Evolutionary conservation across 2,329 filamentous ascomycete genomes (phyloP), one percentile per base, ranked within the genome.

Genomic region (Diaporthe sp.): DNA sequence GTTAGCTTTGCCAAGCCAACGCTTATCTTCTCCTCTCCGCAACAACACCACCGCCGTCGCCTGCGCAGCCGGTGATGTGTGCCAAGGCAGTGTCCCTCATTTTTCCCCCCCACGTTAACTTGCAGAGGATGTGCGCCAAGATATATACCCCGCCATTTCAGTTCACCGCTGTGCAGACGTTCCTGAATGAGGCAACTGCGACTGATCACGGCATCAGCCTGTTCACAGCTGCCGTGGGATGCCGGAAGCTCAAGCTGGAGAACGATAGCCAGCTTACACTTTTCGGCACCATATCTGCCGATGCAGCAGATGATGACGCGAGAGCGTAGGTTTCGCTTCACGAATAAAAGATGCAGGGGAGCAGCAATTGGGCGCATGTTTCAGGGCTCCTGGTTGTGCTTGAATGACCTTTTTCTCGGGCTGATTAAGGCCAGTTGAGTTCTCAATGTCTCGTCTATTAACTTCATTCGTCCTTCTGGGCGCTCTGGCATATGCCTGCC

Each of bases 151-250:
- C 62, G 62, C 62, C 28, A 68, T 68, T 51, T 22, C 28, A 51
- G 62, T 68, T 53, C 44, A 22, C n/a, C 46, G 62, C 46, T 34
- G 62, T 53, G 28, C 62, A 39, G 37, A 19, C 31, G 62, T 68
- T 37, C 62, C 62, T 68, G 44, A 68, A 68, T 68, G 62, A 37
- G 62, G 62, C 62, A 68, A 31, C 62, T 68, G 46, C 62, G 19
- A n/a, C 44, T 51, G 28, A 68, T 68, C 62, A 51, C 62, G 62
- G 37, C 44, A 68, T 28, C 46, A 25, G 22, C 13, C 28, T 53
- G n/a, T n/a, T 25, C 25, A 19, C 46, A 39, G 46, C 62, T 68
- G 37, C 37, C 44, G 25, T 51, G 31, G 46, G 25, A 53, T 51
- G 19, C 22, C 31, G 31, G 31, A 53, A 68, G 31, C 22, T 25